Base-by-base conservation (phyloP, 169 alveolate genomes). In the Besnoitia besnoiti region DNA sequence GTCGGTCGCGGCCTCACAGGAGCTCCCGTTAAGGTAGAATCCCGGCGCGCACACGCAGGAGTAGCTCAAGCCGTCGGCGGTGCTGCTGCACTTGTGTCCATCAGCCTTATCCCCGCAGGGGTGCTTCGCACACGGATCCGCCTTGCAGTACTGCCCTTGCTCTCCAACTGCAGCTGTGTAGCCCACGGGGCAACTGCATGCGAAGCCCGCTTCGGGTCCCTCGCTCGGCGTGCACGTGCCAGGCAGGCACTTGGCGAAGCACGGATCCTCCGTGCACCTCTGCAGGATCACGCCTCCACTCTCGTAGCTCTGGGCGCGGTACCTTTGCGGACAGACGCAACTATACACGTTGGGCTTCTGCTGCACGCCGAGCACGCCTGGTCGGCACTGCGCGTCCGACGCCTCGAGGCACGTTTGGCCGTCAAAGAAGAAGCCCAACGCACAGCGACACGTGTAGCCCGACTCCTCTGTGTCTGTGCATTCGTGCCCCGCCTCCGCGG, bases 241-340 rank as follows among this genome's bases (percentile, higher is more conserved):
- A 4, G 79, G 79, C 19, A 21, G n/a, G n/a, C 79, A 62, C 39
- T 62, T 7, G 5, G 7, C 37, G 19, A 10, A 33, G 79, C 79
- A 62, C 12, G 39, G 42, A 33, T 62, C 79, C 39, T 7, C 35
- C 35, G 39, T 62, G 19, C 79, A 62, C 42, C 79, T 24, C n/a
- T 62, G 79, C 7, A 62, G 79, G 7, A 5, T 62, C 35, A 62
- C 79, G 19, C n/a, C 79, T 24, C 79, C 79, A 62, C 42, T 24
- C 5, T 5, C 39, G 79, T 10, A 62, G 79, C 21, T 40, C 51
- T 75, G 49, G n/a, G 8, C 85, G 24, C 8, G 3, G 27, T 75
- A 35, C 19, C 37, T 30, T 75, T 35, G 49, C 49, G 85, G 85
- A 77, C 87, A 77, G 59, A 16, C 47, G 59, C 87, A 77, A 27